phyloP scores from a whole-genome alignment of 179 eudicot genomes.

The Beta corolliflora region DNA sequence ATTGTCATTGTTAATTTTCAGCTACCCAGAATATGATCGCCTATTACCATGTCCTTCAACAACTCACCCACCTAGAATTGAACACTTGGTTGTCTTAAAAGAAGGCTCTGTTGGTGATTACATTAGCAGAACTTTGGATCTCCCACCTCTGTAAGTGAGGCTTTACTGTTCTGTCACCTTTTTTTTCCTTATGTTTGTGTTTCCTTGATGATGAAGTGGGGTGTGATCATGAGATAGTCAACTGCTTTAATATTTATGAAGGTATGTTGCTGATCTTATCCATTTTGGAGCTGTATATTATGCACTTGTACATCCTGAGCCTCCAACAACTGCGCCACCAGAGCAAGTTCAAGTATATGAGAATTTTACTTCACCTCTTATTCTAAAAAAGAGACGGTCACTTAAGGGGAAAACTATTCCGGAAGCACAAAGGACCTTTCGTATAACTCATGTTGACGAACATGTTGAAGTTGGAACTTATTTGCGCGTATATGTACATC shows the following conservation, averaged over 20 bases:
- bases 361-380: constrained; percentile 64
- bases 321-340: constrained; percentile 84
- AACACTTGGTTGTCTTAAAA: constrained; percentile 82
- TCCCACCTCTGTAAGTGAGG: constrained; percentile 75
- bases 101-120: constrained; percentile 77
- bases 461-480: constrained; percentile 89
- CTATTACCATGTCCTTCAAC: constrained; percentile 74
- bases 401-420: constrained; percentile 77
- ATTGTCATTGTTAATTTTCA: constrained; percentile 29
- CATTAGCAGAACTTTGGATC: constrained; percentile 66
- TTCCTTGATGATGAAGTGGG: constrained; percentile 8
- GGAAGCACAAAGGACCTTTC: constrained; percentile 85
- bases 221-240: constrained; percentile 28
- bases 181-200: constrained; percentile 1
- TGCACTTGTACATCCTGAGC: constrained; percentile 89
- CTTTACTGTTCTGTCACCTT: constrained; percentile 8
- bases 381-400: constrained; percentile 63
- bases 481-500: constrained; percentile 94
- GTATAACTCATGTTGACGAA: constrained; percentile 64
- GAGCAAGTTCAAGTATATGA: constrained; percentile 63
- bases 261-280: constrained; percentile 96
- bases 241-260: constrained; percentile 34
- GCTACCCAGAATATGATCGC: constrained; percentile 60
- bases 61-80: constrained; percentile 73
- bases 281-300: constrained; percentile 91